A percentile compares a stretch with the other conserved stretches of the same genome.
These are phyloP conservation scores for Hymenoscyphus fraxineus DNA, from an alignment of 2,329 filamentous ascomycete genomes.

Conservation along the genomic window DNA sequence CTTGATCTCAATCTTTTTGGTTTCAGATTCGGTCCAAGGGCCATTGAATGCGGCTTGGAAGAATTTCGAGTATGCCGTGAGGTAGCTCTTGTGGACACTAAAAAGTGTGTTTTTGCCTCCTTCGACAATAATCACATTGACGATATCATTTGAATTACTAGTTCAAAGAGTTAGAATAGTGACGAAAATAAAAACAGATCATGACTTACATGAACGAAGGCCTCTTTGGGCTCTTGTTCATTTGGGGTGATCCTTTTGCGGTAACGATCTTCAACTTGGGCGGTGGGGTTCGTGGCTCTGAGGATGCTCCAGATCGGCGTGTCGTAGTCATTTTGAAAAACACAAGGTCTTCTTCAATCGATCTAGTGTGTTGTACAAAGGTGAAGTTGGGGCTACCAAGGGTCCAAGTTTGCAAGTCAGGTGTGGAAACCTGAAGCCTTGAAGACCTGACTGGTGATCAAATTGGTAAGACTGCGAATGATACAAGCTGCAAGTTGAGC, in stretches of 20 bases:
- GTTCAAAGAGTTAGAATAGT: neutral
- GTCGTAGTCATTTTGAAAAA: neutral
- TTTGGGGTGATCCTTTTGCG: neutral
- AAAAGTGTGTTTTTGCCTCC: neutral
- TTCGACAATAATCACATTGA: neutral
- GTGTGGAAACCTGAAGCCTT: too few species aligned
- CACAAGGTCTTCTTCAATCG: too few species aligned
- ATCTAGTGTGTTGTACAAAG: too few species aligned
- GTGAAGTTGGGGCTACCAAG: too few species aligned
- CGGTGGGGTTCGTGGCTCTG: neutral
- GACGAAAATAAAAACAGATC: neutral
- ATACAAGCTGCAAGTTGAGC: neutral
- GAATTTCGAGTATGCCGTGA: conserved; percentile 14
- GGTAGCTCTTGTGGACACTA: conserved; percentile 13
- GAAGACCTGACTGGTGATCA: too few species aligned
- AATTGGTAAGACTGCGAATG: neutral
- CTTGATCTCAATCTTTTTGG: neutral
- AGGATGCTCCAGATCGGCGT: neutral
- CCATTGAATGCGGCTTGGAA: conserved; percentile 16
- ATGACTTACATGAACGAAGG: neutral
- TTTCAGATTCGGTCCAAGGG: conserved; percentile 3
- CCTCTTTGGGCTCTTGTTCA: neutral
- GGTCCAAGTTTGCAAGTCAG: too few species aligned
- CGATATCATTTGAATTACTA: neutral
- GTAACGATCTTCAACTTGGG: neutral